Conservation (phyloP, 73 alveolate species). For the Tetrahymena borealis region DNA sequence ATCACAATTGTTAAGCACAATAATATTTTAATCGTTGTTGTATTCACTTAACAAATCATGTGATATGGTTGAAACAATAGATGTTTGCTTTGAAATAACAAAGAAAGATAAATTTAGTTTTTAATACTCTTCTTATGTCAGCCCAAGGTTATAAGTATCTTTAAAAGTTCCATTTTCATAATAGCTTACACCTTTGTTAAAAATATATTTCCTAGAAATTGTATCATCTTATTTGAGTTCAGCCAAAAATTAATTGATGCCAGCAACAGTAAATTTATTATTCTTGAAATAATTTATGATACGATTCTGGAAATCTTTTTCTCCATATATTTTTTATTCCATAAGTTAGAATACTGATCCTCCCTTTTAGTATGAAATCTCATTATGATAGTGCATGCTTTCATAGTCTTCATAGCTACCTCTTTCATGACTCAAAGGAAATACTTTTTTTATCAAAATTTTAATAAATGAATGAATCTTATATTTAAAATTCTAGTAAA, state of each 20-base stretch:
- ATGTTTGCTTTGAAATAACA: not conserved
- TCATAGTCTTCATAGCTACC: not conserved
- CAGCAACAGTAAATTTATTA: not conserved
- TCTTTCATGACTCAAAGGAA: not conserved
- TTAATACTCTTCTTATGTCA: not conserved
- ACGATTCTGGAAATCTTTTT: not conserved
- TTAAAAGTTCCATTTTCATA: not conserved
- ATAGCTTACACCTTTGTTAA: not conserved
- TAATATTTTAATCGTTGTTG: not conserved
- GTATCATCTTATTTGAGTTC: not conserved
- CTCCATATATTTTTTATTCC: not conserved
- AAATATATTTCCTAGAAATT: not conserved
- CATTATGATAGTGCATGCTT: not conserved
- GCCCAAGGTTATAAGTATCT: not conserved
- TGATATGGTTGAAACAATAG: not conserved
- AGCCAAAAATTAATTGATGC: not conserved
- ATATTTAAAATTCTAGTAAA: not conserved
- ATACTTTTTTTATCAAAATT: not conserved
- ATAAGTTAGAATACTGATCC: not conserved
- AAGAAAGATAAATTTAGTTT: not conserved
- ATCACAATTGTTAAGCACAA: not conserved
- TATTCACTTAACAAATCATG: not conserved
- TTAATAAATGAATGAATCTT: not conserved
- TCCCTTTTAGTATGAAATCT: not conserved
- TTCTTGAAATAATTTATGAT: not conserved